Percentiles rank a stretch among this genome's conserved stretches.
Evolutionary conservation across 2,329 filamentous ascomycete genomes (phyloP).

Genomic region (Aspergillus amoenus): DNA sequence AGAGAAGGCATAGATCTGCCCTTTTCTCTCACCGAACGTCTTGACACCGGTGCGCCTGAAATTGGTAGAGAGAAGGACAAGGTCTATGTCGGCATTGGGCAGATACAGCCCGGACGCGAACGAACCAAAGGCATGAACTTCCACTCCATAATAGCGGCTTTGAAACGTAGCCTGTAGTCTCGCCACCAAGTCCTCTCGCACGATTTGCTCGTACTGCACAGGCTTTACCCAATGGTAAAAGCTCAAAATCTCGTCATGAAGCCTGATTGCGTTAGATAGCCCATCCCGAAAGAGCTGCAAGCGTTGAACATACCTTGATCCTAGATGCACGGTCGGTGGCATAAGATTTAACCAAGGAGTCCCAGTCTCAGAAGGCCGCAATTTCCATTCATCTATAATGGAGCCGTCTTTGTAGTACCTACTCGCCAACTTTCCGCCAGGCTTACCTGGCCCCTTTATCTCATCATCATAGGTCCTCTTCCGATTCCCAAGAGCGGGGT

Average conservation of each 20-base stretch:
- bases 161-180: conserved; percentile 64
- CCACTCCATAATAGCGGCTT: conserved; percentile 58
- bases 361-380: conserved; percentile 40
- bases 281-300: neutral
- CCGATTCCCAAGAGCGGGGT: conserved; percentile 59
- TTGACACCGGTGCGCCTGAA: conserved; percentile 57
- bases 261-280: conserved; percentile 46
- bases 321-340: conserved; percentile 32
- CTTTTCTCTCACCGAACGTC: conserved; percentile 52
- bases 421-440: conserved; percentile 52
- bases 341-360: conserved; percentile 61
- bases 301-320: conserved; percentile 30
- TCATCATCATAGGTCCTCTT: conserved; percentile 74
- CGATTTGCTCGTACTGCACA: conserved; percentile 69
- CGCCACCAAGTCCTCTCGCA: conserved; percentile 71
- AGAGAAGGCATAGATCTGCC: conserved; percentile 62
- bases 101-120: conserved; percentile 81
- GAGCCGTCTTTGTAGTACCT: conserved; percentile 53
- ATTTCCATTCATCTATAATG: conserved; percentile 55
- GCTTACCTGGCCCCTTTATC: conserved; percentile 59
- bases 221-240: conserved; percentile 86
- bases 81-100: conserved; percentile 86
- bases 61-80: conserved; percentile 70
- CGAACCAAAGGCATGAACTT: conserved; percentile 81
- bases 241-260: conserved; percentile 87